Evolutionary conservation across 2,329 filamentous ascomycete genomes (phyloP).

Genomic region (Pseudohalonectria lignicola): DNA sequence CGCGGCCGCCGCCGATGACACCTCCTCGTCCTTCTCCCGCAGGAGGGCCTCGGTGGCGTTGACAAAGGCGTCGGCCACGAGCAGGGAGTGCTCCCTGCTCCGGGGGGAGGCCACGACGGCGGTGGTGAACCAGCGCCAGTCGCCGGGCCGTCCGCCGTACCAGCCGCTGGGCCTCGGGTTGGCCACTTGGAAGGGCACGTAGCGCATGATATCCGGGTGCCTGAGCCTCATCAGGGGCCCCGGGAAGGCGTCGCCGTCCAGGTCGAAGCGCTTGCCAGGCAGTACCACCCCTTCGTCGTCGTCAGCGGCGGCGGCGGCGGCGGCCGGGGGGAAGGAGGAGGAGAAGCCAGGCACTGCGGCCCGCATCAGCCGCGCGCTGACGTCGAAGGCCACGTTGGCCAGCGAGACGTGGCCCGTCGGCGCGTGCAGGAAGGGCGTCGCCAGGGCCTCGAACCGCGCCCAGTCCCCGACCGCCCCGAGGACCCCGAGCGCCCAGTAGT

Average conservation of each 20-base stretch:
- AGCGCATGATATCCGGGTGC: background rate
- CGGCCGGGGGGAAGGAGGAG: no score
- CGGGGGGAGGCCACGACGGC: background rate
- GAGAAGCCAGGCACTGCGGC: no score
- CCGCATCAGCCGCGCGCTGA: background rate
- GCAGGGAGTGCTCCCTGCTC: background rate
- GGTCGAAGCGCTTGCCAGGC: background rate
- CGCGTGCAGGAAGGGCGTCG: conserved; percentile 9
- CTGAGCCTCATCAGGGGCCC: background rate
- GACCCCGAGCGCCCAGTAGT: conserved; percentile 17
- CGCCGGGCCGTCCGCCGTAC: background rate
- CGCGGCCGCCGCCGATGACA: no score
- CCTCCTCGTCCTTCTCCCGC: no score
- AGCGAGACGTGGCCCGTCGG: background rate
- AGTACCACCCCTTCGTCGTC: no score
- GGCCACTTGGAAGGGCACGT: background rate
- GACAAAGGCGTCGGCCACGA: background rate
- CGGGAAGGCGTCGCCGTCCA: background rate
- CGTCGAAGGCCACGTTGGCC: background rate
- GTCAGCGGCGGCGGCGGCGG: no score
- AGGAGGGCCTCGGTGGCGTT: background rate
- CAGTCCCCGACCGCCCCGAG: conserved; percentile 10
- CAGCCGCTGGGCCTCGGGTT: background rate
- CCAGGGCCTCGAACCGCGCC: conserved; percentile 8
- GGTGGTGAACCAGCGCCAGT: background rate